phyloP scores from a whole-genome alignment of 2,329 filamentous ascomycete species.

The Whalleya microplaca region DNA sequence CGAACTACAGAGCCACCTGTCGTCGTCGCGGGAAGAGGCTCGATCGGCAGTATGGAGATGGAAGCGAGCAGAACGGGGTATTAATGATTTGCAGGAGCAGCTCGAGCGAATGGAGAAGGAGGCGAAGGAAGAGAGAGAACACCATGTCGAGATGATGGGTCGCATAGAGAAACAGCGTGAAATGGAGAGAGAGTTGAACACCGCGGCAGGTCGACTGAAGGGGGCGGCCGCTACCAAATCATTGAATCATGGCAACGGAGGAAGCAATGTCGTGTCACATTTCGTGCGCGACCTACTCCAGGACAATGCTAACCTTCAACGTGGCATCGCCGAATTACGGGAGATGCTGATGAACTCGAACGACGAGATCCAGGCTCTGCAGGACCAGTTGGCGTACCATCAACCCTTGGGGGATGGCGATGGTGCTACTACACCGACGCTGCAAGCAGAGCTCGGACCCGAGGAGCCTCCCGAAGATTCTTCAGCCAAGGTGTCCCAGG shows the following conservation, averaged over 20 bases:
- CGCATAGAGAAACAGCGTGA: constrained; percentile 83
- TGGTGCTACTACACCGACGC: constrained; percentile 50
- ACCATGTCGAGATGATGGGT: constrained; percentile 78
- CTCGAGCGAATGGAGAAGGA: constrained; percentile 88
- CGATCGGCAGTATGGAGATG: constrained; percentile 80
- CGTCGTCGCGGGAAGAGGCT: constrained; percentile 72
- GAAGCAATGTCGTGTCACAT: constrained; percentile 80
- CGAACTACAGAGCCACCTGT: constrained; percentile 68
- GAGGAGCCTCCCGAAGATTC: constrained; percentile 42
- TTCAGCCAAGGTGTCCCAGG: constrained; percentile 61
- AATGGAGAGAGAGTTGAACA: constrained; percentile 81
- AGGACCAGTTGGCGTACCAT: constrained; percentile 80
- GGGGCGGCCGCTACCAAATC: constrained; percentile 75
- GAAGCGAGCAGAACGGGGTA: constrained; percentile 80
- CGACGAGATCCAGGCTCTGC: constrained; percentile 85
- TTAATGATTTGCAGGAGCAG: constrained; percentile 81
- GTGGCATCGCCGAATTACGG: constrained; percentile 86
- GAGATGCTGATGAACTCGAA: constrained; percentile 92
- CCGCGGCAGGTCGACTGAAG: constrained; percentile 79
- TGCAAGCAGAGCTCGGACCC: constrained; percentile 73
- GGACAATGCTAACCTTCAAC: constrained; percentile 92
- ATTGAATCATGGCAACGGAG: constrained; percentile 60
- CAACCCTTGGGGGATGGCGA: constrained; percentile 63
- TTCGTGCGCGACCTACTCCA: constrained; percentile 95
- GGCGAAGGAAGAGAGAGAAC: constrained; percentile 75